A percentile compares a stretch with the other conserved stretches of the same genome.
Conservation (phyloP, 2,329 filamentous ascomycete genomes). For the Sarocladium brachiariae region DNA sequence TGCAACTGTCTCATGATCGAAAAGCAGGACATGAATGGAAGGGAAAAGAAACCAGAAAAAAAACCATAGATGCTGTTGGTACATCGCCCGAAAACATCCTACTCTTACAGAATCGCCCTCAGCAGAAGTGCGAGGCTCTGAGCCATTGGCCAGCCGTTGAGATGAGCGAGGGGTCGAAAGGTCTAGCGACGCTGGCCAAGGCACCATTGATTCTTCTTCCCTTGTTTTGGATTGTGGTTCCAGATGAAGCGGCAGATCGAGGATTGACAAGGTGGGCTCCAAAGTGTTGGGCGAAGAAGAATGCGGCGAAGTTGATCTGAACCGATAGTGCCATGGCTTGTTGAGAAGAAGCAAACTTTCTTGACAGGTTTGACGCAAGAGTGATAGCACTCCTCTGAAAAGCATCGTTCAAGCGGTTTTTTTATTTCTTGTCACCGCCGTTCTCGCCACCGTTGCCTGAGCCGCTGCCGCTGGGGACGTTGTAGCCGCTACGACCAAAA, state of each 20-base stretch:
- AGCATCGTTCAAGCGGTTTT: neutral
- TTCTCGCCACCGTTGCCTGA: slow-evolving; percentile 34
- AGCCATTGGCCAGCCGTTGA: neutral
- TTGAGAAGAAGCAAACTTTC: neutral
- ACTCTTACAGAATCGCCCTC: slow-evolving; percentile 1
- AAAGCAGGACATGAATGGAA: neutral
- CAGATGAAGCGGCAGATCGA: too few species aligned
- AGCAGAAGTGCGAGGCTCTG: neutral
- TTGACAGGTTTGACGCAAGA: too few species aligned
- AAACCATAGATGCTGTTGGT: neutral
- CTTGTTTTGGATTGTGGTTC: too few species aligned
- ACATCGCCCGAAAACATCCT: neutral
- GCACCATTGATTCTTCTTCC: neutral
- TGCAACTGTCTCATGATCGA: neutral
- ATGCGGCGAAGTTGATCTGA: neutral
- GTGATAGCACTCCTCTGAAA: neutral
- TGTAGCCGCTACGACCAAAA: slow-evolving; percentile 35
- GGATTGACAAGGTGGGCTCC: too few species aligned
- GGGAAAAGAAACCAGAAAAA: neutral
- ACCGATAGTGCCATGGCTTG: neutral
- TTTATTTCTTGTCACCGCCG: slow-evolving; percentile 10
- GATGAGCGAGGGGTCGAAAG: neutral
- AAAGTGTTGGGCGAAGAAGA: neutral
- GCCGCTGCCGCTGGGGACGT: slow-evolving; percentile 28
- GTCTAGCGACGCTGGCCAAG: neutral